Evolutionary conservation across 1,284 basidiomycete genomes (phyloP), one percentile per base, ranked within the genome.

Genomic region (Puccinia triticina): DNA sequence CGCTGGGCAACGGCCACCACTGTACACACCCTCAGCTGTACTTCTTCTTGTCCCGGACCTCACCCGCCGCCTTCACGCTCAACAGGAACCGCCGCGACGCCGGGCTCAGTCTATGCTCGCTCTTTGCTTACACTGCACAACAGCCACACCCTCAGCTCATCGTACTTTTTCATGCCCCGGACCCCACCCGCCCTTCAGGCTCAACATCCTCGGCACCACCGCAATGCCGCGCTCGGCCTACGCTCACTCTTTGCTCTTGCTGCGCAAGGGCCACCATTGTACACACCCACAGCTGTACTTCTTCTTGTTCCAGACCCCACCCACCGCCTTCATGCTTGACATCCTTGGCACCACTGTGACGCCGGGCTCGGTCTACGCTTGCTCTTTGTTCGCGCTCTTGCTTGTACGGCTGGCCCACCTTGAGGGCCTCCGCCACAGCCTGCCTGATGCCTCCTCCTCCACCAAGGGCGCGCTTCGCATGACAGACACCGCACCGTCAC

Each of bases 201-300:
- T n/a, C n/a, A n/a, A n/a, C n/a, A n/a, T 72, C 23, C 26, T 79
- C 29, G n/a, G n/a, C n/a, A n/a, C n/a, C n/a, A n/a, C n/a, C n/a
- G n/a, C n/a, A n/a, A n/a, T n/a, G n/a, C n/a, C n/a, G 29, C 40
- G 0, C 34, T 34, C 26, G 23, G 37, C 29, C 14, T 12, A 23
- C 2, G 29, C 11, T 12, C 14, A 14, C 61, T 23, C 53, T n/a
- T n/a, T n/a, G n/a, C n/a, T n/a, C 53, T 18, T 34, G 43, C 32
- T 79, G 48, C 1, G 55, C 72, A 8, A 79, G 72, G 29, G 64
- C 29, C 23, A 79, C 34, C 10, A 59, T 79, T 3, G 77, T 79
- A 1, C 61, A 72, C 16, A 71, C 66, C 46, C 66, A 71, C 8
- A 57, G 53, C 26, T 71, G 48, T 79, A 79, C 40, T 5, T 5